Evolutionary conservation across 768 basidiomycete species (phyloP), one percentile per base, ranked within the genome.

Genomic region (Hygrophoropsis aurantiaca): DNA sequence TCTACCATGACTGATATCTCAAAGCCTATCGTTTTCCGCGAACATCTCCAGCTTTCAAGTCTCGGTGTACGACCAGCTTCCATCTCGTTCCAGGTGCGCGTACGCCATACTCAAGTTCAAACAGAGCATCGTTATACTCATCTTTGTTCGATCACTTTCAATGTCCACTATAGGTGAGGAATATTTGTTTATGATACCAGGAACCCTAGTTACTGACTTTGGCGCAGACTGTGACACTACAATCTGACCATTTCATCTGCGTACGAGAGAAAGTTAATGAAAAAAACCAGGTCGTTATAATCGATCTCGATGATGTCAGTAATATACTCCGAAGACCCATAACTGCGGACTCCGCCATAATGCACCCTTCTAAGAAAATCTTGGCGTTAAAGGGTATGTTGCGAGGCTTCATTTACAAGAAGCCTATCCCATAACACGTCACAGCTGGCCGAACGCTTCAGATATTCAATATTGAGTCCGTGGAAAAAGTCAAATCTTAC

Each of bases 211-310:
- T 40, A 20, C 44, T 46, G 24, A 20, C 24, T n/a, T 46, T 53
- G 21, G 42, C 52, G 20, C 54, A 93, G 91, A 92, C 88, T 20
- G 73, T 98, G 56, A 97, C 97, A 5, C 78, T 99, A 55, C 94
- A 98, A 73, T 95, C 92, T 55, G 97, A 99, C 77, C 90, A 91
- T 67, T 99, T 90, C 71, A 97, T 99, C 59, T 98, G 97, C 67
- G 84, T 98, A 51, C 89, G 95, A 47, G 95, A 98, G 75, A 94
- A 93, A 69, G 81, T 92, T 62, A 85, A 88, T 60, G 94, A 94
- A 54, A 86, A 91, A 62, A 93, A 95, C 71, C 94, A 97, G 71
- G 97, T 99, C 54, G 95, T 97, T 65, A 98, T 99, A 64, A 89
- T 99, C 64, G 95, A 98, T 84, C 85, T 99, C 54, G 77, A 87